Base-by-base conservation (phyloP, 768 basidiomycete species). In the Boletus rubescentipes region DNA sequence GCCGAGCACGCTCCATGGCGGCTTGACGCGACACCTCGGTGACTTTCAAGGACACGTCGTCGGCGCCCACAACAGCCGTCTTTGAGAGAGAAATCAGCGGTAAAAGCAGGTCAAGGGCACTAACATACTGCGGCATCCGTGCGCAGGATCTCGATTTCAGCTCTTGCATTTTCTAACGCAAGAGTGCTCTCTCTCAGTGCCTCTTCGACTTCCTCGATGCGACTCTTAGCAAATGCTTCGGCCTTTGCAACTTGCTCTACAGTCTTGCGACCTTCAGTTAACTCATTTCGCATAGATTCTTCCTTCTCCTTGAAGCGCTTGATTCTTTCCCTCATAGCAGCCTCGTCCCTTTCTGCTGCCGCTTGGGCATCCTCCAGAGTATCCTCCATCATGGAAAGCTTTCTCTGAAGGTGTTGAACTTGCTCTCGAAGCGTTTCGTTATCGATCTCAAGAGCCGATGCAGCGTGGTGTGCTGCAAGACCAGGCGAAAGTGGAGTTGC, bases 341-440 rank as follows among this genome's bases (percentile, higher is more conserved):
- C 68, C 61, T 93, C 91, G 55, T 97, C 93, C 58, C 77, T 77
- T 66, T 97, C 92, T 2, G 89, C 76, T 20, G 82, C 77, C 2
- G 76, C 78, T 21, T 78, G 84, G 1, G 80, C 75, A 62, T 97
- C 93, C 60, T 94, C 93, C 15, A 98, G 78, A 59, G 83, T 76
- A 63, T 96, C 96, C 65, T 98, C 94, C 63, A 96, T 76, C 36
- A 74, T 75, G 2, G 78, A 70, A 29, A 95, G 79, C 68, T 87
- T 89, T 65, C 81, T 83, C 65, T 92, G 88, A 32, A 96, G 76
- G 70, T 98, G 91, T 37, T 83, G 81, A n/a, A 93, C 79, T 68
- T 99, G 95, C 29, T 95, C 94, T 15, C 81, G 84, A 12, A 98
- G 81, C 14, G 84, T 87, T 68, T 98, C 94, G 63, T 98, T 98